A percentile compares a stretch with the other conserved stretches of the same genome.
Evolutionary conservation across 768 basidiomycete species (phyloP).

Genomic region (Leucocoprinus birnbaumii): DNA sequence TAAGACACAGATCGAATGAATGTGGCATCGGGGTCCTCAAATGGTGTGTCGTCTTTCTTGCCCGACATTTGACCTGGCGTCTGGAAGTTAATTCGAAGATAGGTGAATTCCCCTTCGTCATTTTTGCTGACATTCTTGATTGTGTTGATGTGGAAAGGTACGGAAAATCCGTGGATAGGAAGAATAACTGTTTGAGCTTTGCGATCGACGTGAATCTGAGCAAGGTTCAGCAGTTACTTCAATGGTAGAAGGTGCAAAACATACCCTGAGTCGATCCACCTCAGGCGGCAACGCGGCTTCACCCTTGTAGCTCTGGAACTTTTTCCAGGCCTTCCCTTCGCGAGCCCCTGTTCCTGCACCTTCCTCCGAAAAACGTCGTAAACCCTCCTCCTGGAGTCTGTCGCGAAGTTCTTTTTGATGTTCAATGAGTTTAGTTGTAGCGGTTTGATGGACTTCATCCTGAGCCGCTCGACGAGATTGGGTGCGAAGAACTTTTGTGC

Average conservation of each 20-base stretch:
- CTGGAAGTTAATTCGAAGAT: conserved; percentile 96
- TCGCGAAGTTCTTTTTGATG: conserved; percentile 86
- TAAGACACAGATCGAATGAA: conserved; percentile 96
- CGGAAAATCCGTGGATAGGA: conserved; percentile 93
- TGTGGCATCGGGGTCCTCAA: conserved; percentile 94
- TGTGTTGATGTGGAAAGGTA: conserved; percentile 97
- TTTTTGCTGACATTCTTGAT: conserved; percentile 98
- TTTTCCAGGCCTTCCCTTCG: conserved; percentile 92
- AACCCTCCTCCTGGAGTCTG: conserved; percentile 72
- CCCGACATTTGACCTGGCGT: conserved; percentile 96
- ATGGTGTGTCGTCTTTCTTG: conserved; percentile 99
- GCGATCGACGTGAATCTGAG: conserved; percentile 86
- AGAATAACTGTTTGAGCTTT: conserved; percentile 87
- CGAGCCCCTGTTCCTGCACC: conserved; percentile 73
- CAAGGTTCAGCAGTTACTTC: not conserved
- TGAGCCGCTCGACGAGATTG: conserved; percentile 88
- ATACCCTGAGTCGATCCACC: conserved; percentile 74
- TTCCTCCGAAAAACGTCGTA: conserved; percentile 82
- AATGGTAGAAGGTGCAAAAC: conserved; percentile 22
- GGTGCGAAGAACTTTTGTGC: conserved; percentile 83
- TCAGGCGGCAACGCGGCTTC: conserved; percentile 88
- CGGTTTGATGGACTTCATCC: conserved; percentile 79
- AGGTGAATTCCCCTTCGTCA: conserved; percentile 94
- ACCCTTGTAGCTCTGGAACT: conserved; percentile 95
- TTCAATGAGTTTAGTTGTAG: conserved; percentile 74